These are phyloP conservation scores for Quercus phellos DNA, from an alignment of 331 rosid genomes.

Conservation along the genomic window DNA sequence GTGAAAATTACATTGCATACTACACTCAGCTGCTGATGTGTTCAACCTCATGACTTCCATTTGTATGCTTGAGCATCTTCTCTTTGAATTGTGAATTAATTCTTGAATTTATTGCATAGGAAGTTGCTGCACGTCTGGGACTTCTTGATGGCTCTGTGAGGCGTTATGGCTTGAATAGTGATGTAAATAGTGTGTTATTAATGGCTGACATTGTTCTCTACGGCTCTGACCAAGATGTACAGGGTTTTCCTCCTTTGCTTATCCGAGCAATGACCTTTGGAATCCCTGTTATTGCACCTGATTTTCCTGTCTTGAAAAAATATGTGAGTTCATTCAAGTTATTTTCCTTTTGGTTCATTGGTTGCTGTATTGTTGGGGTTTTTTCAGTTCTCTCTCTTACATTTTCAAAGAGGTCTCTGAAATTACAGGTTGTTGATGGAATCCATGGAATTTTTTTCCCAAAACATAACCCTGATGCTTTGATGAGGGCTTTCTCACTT, in stretches of 20 bases:
- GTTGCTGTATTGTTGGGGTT: slow-evolving; percentile 13
- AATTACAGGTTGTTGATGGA: slow-evolving; percentile 65
- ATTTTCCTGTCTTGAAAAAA: slow-evolving; percentile 65
- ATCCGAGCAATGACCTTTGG: slow-evolving; percentile 83
- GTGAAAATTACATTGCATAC: background rate
- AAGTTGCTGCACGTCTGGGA: slow-evolving; percentile 77
- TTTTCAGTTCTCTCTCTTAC: slow-evolving; percentile 10
- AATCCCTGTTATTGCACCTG: slow-evolving; percentile 73
- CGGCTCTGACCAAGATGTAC: slow-evolving; percentile 81
- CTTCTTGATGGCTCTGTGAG: slow-evolving; percentile 67
- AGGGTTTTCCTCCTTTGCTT: slow-evolving; percentile 85
- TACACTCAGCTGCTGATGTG: slow-evolving; percentile 10
- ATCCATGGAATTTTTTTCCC: slow-evolving; percentile 57
- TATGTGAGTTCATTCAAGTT: slow-evolving; percentile 57
- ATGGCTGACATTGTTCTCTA: slow-evolving; percentile 86
- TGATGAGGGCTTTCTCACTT: slow-evolving; percentile 63
- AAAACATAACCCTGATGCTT: slow-evolving; percentile 66
- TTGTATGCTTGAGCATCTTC: slow-evolving; percentile 19
- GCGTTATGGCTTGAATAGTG: slow-evolving; percentile 68
- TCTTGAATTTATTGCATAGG: slow-evolving; percentile 49
- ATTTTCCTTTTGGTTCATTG: slow-evolving; percentile 14
- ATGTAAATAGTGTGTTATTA: slow-evolving; percentile 57
- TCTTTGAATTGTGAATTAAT: slow-evolving; percentile 25
- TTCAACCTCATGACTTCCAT: slow-evolving; percentile 8
- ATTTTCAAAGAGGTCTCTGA: slow-evolving; percentile 23